phyloP scores from a whole-genome alignment of 2,329 filamentous ascomycete species.

The Pseudopyricularia cyperi region DNA sequence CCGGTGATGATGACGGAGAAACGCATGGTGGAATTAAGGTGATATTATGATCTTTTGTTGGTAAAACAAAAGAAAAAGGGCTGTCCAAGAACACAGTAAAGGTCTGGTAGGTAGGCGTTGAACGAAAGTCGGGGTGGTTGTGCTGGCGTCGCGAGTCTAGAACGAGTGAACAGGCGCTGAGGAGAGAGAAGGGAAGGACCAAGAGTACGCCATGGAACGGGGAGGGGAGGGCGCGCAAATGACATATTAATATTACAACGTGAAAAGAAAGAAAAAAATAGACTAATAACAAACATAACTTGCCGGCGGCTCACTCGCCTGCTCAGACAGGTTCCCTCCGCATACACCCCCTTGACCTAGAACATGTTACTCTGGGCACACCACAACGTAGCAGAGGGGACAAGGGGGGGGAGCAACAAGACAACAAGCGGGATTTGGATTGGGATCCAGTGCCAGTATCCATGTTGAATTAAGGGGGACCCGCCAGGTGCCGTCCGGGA shows the following conservation, averaged over 20 bases:
- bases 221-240: neutral
- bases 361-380: too few species aligned
- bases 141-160: neutral
- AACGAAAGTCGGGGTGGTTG: neutral
- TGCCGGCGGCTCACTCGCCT: too few species aligned
- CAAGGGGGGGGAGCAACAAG: too few species aligned
- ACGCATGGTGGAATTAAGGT: slow-evolving; percentile 34
- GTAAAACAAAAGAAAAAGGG: neutral
- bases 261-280: too few species aligned
- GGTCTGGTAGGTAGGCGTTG: neutral
- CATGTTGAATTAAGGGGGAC: too few species aligned
- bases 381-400: too few species aligned
- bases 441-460: too few species aligned
- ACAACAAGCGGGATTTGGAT: too few species aligned
- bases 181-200: neutral
- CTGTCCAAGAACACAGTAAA: neutral
- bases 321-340: too few species aligned
- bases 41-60: slow-evolving; percentile 2
- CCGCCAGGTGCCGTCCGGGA: too few species aligned
- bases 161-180: slow-evolving; percentile 1
- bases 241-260: neutral
- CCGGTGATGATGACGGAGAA: slow-evolving; percentile 37
- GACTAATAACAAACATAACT: too few species aligned
- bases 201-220: neutral
- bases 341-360: too few species aligned